These are phyloP conservation scores for Kokia cookei DNA, from an alignment of 441 rosid genomes.

Conservation along the genomic window DNA sequence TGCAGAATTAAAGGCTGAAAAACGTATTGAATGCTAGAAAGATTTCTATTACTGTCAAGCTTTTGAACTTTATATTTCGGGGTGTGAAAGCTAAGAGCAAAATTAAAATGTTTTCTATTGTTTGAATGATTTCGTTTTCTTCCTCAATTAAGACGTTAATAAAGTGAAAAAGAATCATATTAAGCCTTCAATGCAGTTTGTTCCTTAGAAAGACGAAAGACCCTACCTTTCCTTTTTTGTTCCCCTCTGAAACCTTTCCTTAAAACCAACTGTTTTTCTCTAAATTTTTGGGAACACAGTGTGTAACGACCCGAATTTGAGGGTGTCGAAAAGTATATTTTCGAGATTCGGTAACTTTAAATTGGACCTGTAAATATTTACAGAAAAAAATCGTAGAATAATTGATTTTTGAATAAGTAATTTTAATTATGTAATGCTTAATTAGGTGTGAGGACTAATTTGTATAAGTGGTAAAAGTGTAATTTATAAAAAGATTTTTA, in stretches of 20 bases:
- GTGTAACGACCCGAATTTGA: too few species aligned
- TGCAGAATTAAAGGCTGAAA: not conserved
- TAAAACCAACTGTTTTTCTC: not conserved
- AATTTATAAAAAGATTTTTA: too few species aligned
- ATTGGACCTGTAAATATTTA: too few species aligned
- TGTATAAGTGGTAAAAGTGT: too few species aligned
- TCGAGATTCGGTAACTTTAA: too few species aligned
- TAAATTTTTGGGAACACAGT: not conserved
- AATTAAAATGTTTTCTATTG: not conserved
- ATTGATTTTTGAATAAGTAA: too few species aligned
- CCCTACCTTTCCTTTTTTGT: not conserved
- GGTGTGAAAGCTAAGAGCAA: not conserved
- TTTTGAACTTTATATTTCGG: too few species aligned
- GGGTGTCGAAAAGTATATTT: too few species aligned
- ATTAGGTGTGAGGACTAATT: too few species aligned
- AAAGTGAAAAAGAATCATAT: not conserved
- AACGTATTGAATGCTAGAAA: not conserved
- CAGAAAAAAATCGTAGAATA: too few species aligned
- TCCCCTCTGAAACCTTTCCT: not conserved
- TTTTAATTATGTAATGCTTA: too few species aligned
- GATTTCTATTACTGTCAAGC: not conserved
- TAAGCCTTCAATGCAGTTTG: conserved; percentile 7
- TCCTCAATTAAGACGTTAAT: not conserved
- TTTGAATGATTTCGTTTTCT: not conserved
- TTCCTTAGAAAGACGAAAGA: not conserved